phyloP scores from a whole-genome alignment of 148 eudicot species.

The Pharnaceum exiguum region DNA sequence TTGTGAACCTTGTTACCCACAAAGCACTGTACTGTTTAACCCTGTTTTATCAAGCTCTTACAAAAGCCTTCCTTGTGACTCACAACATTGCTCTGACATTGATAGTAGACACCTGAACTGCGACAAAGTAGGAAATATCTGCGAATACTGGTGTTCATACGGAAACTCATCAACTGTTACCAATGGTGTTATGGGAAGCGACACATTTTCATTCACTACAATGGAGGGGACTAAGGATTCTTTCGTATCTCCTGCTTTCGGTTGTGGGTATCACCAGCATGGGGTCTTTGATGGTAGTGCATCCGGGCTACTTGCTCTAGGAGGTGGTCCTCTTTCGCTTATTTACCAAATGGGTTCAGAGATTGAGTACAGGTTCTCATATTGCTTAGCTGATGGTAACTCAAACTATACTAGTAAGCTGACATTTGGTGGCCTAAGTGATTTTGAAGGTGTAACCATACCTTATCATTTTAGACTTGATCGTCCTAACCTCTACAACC shows the following conservation, averaged over 20 bases:
- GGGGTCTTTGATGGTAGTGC: conserved; percentile 23
- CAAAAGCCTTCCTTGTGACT: conserved; percentile 15
- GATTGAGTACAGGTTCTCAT: conserved; percentile 35
- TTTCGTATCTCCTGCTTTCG: conserved; percentile 32
- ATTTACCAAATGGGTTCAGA: conserved; percentile 26
- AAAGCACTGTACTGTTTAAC: conserved; percentile 13
- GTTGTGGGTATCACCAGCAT: conserved; percentile 36
- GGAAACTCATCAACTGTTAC: conserved; percentile 27
- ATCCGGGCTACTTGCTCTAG: conserved; percentile 42
- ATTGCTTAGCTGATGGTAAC: conserved; percentile 23
- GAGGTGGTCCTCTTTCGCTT: conserved; percentile 35
- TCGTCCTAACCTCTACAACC: conserved; percentile 19
- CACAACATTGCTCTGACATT: conserved; percentile 9
- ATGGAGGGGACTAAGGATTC: not conserved
- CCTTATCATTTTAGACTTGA: conserved; percentile 3
- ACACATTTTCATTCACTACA: conserved; percentile 27
- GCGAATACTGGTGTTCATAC: conserved; percentile 21
- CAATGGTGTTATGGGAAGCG: conserved; percentile 28
- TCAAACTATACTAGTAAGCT: conserved; percentile 21
- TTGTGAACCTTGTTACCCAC: conserved; percentile 22
- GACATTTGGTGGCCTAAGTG: conserved; percentile 27
- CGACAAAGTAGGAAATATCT: conserved; percentile 1
- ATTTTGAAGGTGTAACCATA: conserved; percentile 3
- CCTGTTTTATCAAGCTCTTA: conserved; percentile 17
- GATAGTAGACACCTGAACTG: conserved; percentile 3